Evolutionary conservation across 1,284 basidiomycete species (phyloP), one percentile per base, ranked within the genome.

Genomic region (Anthracocystis panici-leucophaei): DNA sequence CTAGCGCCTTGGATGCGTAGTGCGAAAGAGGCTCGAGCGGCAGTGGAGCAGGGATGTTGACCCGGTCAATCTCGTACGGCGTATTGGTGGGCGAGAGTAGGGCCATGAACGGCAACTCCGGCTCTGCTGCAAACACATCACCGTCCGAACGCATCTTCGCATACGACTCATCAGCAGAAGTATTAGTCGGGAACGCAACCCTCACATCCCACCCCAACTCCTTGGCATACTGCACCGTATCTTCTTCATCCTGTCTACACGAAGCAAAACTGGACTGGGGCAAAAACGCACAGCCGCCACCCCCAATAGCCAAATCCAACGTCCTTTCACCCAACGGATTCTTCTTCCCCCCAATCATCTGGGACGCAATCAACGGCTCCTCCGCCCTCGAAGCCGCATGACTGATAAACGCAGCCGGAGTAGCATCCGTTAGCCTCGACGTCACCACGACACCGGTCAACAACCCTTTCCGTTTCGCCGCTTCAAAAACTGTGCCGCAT

Each of bases 401-500:
- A 0, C 83, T 78, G 67, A 86, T 85, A 54, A 86, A 86, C 5
- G 78, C 69, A 3, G 85, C 86, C 0, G 86, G 86, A 1, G 86
- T 86, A 59, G 80, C 78, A 53, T 80, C 78, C 2, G 78, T 80
- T n/a, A 80, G 56, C 6, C 78, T 45, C n/a, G 76, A 78, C 12
- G 85, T 86, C 20, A 85, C 80, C 10, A 85, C 86, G 11, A 86
- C 71, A 16, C 85, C 86, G 23, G 86, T 86, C 3, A 80, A 25
- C 49, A 82, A 80, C 1, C 85, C 85, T 45, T 83, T 80, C 16
- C 79, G 79, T 40, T 85, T 82, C 1, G 86, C 85, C 7, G 85
- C 85, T 65, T 86, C 86, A 33, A 86, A 82, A n/a, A 86, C 71
- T 5, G 85, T 86, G 8, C 85, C 85, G 57, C 84, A 85, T 0